Evolutionary conservation across 169 alveolate genomes (phyloP), one percentile per base, ranked within the genome.

Genomic region (Plasmodium adleri): DNA sequence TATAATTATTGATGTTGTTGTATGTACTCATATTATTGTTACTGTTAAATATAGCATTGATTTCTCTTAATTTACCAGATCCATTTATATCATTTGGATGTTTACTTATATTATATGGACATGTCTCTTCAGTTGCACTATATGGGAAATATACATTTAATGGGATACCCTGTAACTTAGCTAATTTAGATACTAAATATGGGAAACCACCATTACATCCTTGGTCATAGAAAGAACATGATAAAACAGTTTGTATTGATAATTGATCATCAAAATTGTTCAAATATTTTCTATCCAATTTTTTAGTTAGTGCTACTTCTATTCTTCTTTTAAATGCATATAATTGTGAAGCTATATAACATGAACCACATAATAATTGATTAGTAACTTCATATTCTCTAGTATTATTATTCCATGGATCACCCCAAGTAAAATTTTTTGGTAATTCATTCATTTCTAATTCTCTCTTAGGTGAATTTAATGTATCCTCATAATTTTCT

Each of bases 361-460:
- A 98, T 28, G 99, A 97, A n/a, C 99, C 99, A 88, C 99, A 98
- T 52, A 94, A 92, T 15, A 97, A 97, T 88, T 97, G 98, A 62
- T 94, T 83, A 10, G 75, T 91, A 17, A 70, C 87, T 13, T 88
- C 78, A 54, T 73, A 83, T 28, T 87, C 92, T 54, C 93, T 93
- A 1, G 86, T 63, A 26, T 78, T 85, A 0, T 92, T 93, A 12
- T 92, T 76, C 88, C 93, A 95, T 10, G 97, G 93, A 76, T 95
- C 97, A 1, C 97, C 97, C 95, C 94, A 90, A 20, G 97, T 92
- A 88, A 93, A 93, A 17, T 88, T 83, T 24, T 64, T 70, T 12
- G 96, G 95, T 13, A 94, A 58, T 22, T 88, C 92, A 26, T 83
- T 9, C n/a, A 83, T 43, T 70, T 83, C 91, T 56, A 83, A 59